Evolutionary conservation across 805 yeast genomes (phyloP).

Genomic region (Jamesozyma rosinii): DNA sequence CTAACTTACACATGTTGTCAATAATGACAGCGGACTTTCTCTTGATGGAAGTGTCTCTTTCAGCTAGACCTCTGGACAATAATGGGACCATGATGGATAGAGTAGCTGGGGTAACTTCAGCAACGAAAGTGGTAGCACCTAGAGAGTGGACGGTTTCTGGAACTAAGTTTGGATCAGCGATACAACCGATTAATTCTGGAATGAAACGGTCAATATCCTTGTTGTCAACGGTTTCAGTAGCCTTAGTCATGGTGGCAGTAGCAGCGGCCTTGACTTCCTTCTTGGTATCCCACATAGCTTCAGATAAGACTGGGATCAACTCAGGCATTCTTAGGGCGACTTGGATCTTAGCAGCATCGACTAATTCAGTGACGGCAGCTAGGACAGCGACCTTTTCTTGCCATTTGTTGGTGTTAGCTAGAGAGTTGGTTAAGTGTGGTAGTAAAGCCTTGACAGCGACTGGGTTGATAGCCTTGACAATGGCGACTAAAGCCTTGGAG

Average conservation of each 20-base stretch:
- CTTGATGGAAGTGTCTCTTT: slow-evolving; percentile 98
- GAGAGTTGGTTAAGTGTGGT: slow-evolving; percentile 65
- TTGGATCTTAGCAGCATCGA: slow-evolving; percentile 90
- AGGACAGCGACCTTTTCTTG: slow-evolving; percentile 91
- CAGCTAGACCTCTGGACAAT: slow-evolving; percentile 98
- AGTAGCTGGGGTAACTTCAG: slow-evolving; percentile 99
- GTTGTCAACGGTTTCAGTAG: slow-evolving; percentile 97
- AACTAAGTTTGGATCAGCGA: slow-evolving; percentile 92
- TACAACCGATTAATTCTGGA: slow-evolving; percentile 94
- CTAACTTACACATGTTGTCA: slow-evolving; percentile 99
- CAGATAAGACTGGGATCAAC: slow-evolving; percentile 95
- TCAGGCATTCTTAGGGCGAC: slow-evolving; percentile 99
- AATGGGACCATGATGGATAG: slow-evolving; percentile 98
- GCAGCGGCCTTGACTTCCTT: slow-evolving; percentile 96
- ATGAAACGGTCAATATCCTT: slow-evolving; percentile 99
- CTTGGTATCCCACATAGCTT: slow-evolving; percentile 99
- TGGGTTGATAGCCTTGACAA: slow-evolving; percentile 82
- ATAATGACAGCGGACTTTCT: slow-evolving; percentile 99
- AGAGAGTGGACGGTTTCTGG: slow-evolving; percentile 97
- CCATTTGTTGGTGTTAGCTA: slow-evolving; percentile 82
- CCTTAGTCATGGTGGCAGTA: slow-evolving; percentile 86
- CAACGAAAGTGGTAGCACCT: slow-evolving; percentile 99
- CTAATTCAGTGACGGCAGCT: slow-evolving; percentile 76
- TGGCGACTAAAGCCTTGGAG: slow-evolving; percentile 61
- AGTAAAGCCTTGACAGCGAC: slow-evolving; percentile 82